Base-by-base conservation (phyloP, 495 filamentous ascomycete genomes). In the Aspergillus sclerotiicarbonarius region DNA sequence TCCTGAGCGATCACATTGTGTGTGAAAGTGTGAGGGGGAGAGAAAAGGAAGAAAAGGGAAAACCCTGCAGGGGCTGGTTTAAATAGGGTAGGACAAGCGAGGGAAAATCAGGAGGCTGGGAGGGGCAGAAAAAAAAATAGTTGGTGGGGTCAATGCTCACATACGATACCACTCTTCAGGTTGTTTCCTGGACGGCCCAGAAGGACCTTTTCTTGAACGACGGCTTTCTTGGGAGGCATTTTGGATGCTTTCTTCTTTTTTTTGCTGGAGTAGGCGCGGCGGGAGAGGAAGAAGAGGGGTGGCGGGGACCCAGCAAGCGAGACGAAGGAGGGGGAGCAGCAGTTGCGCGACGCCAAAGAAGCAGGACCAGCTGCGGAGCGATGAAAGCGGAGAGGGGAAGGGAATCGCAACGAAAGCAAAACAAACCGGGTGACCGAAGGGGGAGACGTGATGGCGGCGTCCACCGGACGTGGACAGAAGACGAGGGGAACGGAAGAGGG, bases 91-190 rank as follows among this genome's bases (percentile, higher is more conserved):
- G 39, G 61, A 58, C 51, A 61, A 56, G 53, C 15, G 59, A 48
- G 57, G 47, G 47, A 53, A 66, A 58, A 32, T 39, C 12, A 16
- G 58, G 57, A 51, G 57, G 70, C 60, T 71, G 69, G 68, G 64
- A 59, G 57, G 61, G 66, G 67, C 67, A 67, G 63, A 67, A 66
- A 66, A 69, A 63, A 63, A 60, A 62, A 32, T 54, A 60, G 53
- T 48, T 48, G 61, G 71, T 73, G 72, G 77, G 71, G 74, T 66
- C 70, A 54, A 55, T 71, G 75, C 79, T 78, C 78, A 86, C 90
- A 82, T 88, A 96, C 95, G 85, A 99, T 99, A 82, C 95, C 95
- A 79, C 90, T 95, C 86, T 98, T 99, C 77, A 99, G 79, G 80
- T 86, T 97, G 82, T 99, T 99, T 66, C 95, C 95, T 56, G 95